A percentile compares a stretch with the other conserved stretches of the same genome.
phyloP scores from a whole-genome alignment of 768 basidiomycete species.

The Suillus sp. region DNA sequence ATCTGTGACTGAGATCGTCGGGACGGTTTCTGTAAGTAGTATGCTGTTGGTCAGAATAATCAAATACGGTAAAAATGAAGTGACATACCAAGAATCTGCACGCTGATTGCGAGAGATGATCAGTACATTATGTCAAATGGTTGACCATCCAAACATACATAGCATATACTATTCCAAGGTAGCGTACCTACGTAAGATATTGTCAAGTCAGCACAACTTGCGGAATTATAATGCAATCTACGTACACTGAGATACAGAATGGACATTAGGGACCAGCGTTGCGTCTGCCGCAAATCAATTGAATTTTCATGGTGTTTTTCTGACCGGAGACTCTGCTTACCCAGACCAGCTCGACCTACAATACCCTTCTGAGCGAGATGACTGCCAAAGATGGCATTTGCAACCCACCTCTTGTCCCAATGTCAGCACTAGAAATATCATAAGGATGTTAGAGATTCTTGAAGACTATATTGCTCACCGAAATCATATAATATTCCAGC shows the following conservation, averaged over 20 bases:
- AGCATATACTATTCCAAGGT: neutral
- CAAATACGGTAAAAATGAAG: neutral
- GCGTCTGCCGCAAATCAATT: neutral
- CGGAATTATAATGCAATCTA: neutral
- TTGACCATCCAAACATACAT: neutral
- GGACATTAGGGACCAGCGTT: neutral
- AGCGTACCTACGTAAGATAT: neutral
- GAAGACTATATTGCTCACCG: neutral
- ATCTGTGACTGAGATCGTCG: neutral
- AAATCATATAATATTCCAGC: neutral
- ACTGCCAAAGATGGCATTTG: neutral
- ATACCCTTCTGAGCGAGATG: neutral
- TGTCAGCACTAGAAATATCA: neutral
- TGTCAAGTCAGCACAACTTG: neutral
- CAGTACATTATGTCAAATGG: neutral
- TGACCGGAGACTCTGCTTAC: neutral
- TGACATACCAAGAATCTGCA: neutral
- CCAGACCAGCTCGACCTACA: neutral
- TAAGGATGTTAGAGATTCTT: neutral
- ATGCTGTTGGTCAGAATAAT: neutral
- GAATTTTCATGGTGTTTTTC: neutral
- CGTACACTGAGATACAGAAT: slow-evolving; percentile 2
- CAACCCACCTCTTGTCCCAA: slow-evolving; percentile 2
- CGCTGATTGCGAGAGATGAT: neutral
- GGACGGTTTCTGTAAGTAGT: neutral